phyloP scores from a whole-genome alignment of 495 filamentous ascomycete species.

The Xylaria telfairii region DNA sequence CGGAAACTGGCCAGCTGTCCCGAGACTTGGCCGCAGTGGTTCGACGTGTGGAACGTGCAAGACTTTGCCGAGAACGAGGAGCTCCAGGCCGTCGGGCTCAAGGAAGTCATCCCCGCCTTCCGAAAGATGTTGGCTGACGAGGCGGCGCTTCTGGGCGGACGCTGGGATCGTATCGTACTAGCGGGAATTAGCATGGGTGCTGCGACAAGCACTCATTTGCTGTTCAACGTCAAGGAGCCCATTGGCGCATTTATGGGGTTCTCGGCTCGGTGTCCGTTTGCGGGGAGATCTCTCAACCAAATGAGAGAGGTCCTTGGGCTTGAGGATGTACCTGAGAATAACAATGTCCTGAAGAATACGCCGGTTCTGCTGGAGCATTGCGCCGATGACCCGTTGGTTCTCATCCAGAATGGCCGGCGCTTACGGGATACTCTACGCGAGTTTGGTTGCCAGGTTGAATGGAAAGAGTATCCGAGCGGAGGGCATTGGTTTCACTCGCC shows the following conservation, averaged over 20 bases:
- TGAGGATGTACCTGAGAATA: constrained; percentile 24
- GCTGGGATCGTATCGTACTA: constrained; percentile 44
- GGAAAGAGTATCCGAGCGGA: constrained; percentile 57
- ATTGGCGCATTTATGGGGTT: constrained; percentile 59
- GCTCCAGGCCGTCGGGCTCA: constrained; percentile 41
- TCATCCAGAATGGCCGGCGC: constrained; percentile 47
- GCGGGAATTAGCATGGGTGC: constrained; percentile 45
- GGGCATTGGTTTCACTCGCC: constrained; percentile 63
- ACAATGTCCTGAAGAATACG: constrained; percentile 37
- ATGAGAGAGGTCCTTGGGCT: constrained; percentile 37
- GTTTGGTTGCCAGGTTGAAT: constrained; percentile 54
- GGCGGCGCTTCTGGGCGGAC: constrained; percentile 38
- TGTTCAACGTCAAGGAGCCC: constrained; percentile 46
- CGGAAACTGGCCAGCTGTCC: constrained; percentile 48
- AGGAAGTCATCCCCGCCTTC: constrained; percentile 38
- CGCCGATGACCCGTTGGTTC: constrained; percentile 56
- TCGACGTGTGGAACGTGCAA: constrained; percentile 45
- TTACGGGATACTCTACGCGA: constrained; percentile 45
- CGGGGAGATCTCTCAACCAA: constrained; percentile 34
- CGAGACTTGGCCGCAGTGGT: constrained; percentile 48
- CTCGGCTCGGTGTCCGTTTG: constrained; percentile 62
- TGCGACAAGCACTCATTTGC: constrained; percentile 52
- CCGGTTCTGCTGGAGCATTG: constrained; percentile 64
- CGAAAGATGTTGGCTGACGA: constrained; percentile 32
- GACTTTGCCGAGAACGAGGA: constrained; percentile 45